A percentile compares a stretch with the other conserved stretches of the same genome.
phyloP scores from a whole-genome alignment of 228 moss, liverwort and hornwort genomes.

The Sphagnum fallax region DNA sequence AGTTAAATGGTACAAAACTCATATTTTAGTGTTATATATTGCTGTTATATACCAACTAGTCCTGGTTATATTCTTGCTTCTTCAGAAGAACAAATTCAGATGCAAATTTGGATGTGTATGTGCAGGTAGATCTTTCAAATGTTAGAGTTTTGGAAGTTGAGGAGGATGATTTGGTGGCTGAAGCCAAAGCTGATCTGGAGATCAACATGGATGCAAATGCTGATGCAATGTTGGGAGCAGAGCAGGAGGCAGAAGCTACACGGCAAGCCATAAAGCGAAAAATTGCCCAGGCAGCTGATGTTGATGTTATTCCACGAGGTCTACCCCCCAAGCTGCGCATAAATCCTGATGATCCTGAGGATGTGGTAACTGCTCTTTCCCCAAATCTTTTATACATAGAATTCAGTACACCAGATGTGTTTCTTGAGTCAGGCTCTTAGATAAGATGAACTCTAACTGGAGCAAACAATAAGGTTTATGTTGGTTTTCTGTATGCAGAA shows the following conservation, averaged over 20 bases:
- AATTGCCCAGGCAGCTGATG: conserved; percentile 60
- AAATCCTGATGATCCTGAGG: conserved; percentile 82
- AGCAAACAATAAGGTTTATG: background rate
- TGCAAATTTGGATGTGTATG: background rate
- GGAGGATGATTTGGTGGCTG: conserved; percentile 38
- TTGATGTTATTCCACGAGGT: conserved; percentile 71
- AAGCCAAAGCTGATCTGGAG: conserved; percentile 21
- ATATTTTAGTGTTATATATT: too few relatives aligned
- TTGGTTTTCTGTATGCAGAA: conserved; percentile 37
- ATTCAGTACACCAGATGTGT: too few relatives aligned
- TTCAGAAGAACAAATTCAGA: too few relatives aligned
- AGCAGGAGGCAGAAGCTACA: conserved; percentile 90
- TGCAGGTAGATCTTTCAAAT: conserved; percentile 76
- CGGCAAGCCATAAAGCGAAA: conserved; percentile 75
- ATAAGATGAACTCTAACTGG: too few relatives aligned
- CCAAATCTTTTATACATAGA: too few relatives aligned
- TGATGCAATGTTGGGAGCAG: conserved; percentile 61
- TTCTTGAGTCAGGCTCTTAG: too few relatives aligned
- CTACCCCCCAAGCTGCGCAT: conserved; percentile 86
- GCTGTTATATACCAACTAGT: too few relatives aligned
- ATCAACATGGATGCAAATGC: conserved; percentile 20
- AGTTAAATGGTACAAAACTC: too few relatives aligned
- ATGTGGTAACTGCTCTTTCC: conserved; percentile 42
- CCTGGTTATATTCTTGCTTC: too few relatives aligned
- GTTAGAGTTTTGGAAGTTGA: conserved; percentile 58